Base-by-base conservation (phyloP, 2,329 filamentous ascomycete genomes). In the Cadophora gregata region DNA sequence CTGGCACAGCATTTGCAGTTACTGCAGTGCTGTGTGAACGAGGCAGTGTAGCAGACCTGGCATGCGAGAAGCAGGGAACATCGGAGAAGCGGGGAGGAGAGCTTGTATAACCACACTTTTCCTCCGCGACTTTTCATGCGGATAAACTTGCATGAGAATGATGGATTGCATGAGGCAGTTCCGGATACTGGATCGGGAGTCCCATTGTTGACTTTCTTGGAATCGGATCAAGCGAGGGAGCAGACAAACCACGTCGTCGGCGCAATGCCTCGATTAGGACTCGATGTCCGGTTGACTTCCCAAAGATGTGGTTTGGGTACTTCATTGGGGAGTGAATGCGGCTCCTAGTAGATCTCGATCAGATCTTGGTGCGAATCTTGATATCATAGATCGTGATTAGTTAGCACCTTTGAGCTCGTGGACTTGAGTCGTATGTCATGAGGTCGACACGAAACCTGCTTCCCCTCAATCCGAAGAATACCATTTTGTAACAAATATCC, bases 61-160 rank as follows among this genome's bases (percentile, higher is more conserved):
- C 29, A 31, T 56, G 29, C 50, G 24, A 19, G 16, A 58, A 24
- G 31, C 5, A 12, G 42, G 42, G 19, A 45, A 45, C n/a, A n/a
- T n/a, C n/a, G n/a, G 12, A 21, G 29, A 56, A 27, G 19, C n/a
- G 31, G n/a, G 33, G 9, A 19, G 33, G 10, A 33, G 19, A 3
- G 6, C 24, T 24, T 58, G 53, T 58, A 58, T 12, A 27, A 58
- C 53, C 53, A 42, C 53, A 42, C 31, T 58, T 58, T 25, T 58
- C 16, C 7, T 27, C 36, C 29, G 4, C 4, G 16, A 14, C 27
- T 14, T 8, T 14, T 16, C 16, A 14, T 38, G 12, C 12, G 5
- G 36, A 19, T 21, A 19, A 9, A 21, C 19, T 3, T 21, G 51
- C n/a, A 36, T 33, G n/a, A 1, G 21, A 24, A 4, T n/a, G 51